Percentiles rank a stretch among this genome's conserved stretches.
Evolutionary conservation across 345 rosid species (phyloP).

Genomic region (Passiflora organensis): DNA sequence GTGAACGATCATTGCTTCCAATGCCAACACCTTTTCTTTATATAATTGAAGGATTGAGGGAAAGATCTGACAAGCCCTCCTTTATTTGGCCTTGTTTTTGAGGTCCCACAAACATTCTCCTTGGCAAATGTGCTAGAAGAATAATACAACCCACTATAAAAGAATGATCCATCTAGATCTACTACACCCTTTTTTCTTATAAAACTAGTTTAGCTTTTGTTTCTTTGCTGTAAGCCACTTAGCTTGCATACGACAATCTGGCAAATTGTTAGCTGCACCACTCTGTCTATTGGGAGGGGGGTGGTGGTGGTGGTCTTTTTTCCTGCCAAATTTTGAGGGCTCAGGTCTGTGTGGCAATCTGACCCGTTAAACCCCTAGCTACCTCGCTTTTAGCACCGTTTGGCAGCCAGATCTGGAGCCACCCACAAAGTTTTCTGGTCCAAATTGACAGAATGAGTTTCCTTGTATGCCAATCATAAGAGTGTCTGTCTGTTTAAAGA

Average conservation of each 20-base stretch:
- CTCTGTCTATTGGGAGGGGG: slow-evolving; percentile 14
- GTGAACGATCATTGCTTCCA: slow-evolving; percentile 24
- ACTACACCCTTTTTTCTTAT: background rate
- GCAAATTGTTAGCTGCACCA: slow-evolving; percentile 12
- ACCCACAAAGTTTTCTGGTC: background rate
- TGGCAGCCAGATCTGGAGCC: slow-evolving; percentile 4
- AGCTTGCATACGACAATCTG: slow-evolving; percentile 12
- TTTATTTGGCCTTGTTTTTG: slow-evolving; percentile 16
- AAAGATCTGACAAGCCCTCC: slow-evolving; percentile 34
- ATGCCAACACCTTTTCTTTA: slow-evolving; percentile 3
- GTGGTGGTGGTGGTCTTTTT: slow-evolving; percentile 25
- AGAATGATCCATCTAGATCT: slow-evolving; percentile 25
- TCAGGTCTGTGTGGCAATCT: background rate
- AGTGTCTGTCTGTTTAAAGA: no score
- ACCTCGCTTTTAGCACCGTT: slow-evolving; percentile 1
- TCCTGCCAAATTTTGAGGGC: slow-evolving; percentile 13
- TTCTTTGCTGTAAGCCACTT: slow-evolving; percentile 44
- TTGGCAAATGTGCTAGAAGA: slow-evolving; percentile 51
- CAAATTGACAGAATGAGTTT: background rate
- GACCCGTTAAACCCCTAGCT: slow-evolving; percentile 8
- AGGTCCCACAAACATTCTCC: slow-evolving; percentile 72
- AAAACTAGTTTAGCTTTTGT: slow-evolving; percentile 14
- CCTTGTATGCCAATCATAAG: slow-evolving; percentile 7
- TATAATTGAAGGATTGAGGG: slow-evolving; percentile 14
- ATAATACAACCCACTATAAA: slow-evolving; percentile 40